Percentiles rank a stretch among this genome's conserved stretches.
Conservation (phyloP, 192 early-diverging fungal species). For the Umbelopsis vinacea region DNA sequence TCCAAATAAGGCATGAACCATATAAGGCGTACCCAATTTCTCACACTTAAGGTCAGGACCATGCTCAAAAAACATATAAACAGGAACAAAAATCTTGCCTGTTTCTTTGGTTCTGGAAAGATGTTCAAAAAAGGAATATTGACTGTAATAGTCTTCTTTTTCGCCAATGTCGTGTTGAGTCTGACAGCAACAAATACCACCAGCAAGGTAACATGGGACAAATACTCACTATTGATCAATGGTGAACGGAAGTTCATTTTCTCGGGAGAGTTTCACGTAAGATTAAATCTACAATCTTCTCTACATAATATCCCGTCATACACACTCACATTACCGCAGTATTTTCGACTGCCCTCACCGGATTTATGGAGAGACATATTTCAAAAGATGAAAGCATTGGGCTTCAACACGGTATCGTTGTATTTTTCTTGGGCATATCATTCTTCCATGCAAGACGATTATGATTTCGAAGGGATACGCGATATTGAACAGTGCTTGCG, state of each 20-base stretch:
- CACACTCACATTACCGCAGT: background rate
- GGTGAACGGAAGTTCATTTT: constrained; percentile 12
- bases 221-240: constrained; percentile 12
- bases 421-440: constrained; percentile 40
- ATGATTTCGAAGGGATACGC: constrained; percentile 36
- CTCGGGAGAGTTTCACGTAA: background rate
- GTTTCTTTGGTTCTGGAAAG: too few relatives aligned
- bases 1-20: too few relatives aligned
- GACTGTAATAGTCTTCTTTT: too few relatives aligned
- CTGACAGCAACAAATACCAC: too few relatives aligned
- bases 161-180: too few relatives aligned
- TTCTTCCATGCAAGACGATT: constrained; percentile 25
- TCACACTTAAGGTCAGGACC: too few relatives aligned
- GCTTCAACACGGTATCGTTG: constrained; percentile 32
- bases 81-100: too few relatives aligned
- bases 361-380: constrained; percentile 35
- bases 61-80: too few relatives aligned
- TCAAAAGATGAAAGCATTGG: constrained; percentile 30
- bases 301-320: too few relatives aligned
- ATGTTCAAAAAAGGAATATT: too few relatives aligned
- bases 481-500: constrained; percentile 26
- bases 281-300: too few relatives aligned
- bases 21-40: too few relatives aligned
- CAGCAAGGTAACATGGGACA: constrained; percentile 20
- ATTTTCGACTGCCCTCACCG: constrained; percentile 34